Evolutionary conservation across 768 basidiomycete species (phyloP).

Genomic region (Tulasnella sp.): DNA sequence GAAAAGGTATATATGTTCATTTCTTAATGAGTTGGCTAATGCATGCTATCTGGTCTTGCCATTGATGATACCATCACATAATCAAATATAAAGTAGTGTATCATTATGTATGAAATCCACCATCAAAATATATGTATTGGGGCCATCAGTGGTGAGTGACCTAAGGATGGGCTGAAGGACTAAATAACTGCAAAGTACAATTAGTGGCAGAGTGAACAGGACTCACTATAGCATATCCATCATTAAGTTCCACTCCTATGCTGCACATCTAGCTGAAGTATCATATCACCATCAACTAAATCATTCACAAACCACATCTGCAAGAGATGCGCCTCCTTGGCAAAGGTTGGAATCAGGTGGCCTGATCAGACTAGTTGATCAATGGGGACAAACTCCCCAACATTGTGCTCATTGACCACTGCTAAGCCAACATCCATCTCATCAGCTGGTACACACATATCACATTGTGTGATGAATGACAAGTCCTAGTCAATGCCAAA

Average conservation of each 20-base stretch:
- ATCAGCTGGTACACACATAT: not conserved
- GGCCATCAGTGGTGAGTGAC: not conserved
- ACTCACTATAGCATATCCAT: too few species aligned
- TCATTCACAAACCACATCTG: not conserved
- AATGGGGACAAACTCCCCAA: not conserved
- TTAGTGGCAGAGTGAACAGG: not conserved
- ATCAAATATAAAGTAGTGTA: too few species aligned
- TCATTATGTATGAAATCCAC: not conserved
- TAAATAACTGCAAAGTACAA: not conserved
- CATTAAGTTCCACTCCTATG: not conserved
- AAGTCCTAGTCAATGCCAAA: not conserved
- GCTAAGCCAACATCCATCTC: not conserved
- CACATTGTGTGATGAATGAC: not conserved
- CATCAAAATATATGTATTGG: not conserved
- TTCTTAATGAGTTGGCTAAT: too few species aligned
- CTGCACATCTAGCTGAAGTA: not conserved
- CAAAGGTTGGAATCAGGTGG: not conserved
- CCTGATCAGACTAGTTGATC: not conserved
- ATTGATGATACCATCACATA: too few species aligned
- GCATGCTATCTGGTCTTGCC: too few species aligned
- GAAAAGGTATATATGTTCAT: not conserved
- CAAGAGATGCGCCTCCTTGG: not conserved
- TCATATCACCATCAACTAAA: slow-evolving; percentile 1
- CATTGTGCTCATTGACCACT: not conserved
- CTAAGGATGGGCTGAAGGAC: not conserved